Evolutionary conservation across 805 yeast species (phyloP), one percentile per base, ranked within the genome.

Genomic region (Saturnispora galanensis): DNA sequence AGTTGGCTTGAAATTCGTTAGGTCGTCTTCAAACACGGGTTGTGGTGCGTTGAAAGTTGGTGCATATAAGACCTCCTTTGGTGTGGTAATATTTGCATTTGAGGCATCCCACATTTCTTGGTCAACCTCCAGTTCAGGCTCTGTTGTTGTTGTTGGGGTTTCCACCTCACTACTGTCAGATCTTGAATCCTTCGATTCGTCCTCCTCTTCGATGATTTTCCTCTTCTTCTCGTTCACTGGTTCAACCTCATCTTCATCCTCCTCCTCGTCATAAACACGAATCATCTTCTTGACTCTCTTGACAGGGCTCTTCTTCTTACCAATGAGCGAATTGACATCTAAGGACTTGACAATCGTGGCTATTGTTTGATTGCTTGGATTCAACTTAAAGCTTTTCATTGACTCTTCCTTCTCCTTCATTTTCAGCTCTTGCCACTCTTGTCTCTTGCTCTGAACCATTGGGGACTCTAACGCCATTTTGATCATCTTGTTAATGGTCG

Each of bases 401-500:
- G 47, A 38, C 15, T 35, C 34, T 33, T 39, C 50, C 41, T 15
- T 46, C 37, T 15, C 45, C 34, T 45, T 35, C 13, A 45, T 39
- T 31, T 39, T 39, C 13, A 36, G 45, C 8, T 43, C 44, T 18
- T 39, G 47, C 31, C 47, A 49, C 17, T 53, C 51, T 26, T 46
- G 45, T 26, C 51, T 52, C 42, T 54, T 55, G 17, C 50, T 42
- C 18, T 41, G 41, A 18, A 42, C 37, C 10, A 31, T 41, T 10
- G 73, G 74, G 34, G 78, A 79, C 46, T 75, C 72, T 51, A 87
- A 66, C 15, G 73, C 62, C 29, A 79, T 79, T 44, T 83, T 67
- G 13, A 87, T 74, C 1, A 71, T 68, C 0, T 93, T 86, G 0
- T 84, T 88, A 18, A 85, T 72, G 3, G 84, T 63, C 48, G 86